Base-by-base conservation (phyloP, 1,139 yeast genomes). In the Pichia sp. region DNA sequence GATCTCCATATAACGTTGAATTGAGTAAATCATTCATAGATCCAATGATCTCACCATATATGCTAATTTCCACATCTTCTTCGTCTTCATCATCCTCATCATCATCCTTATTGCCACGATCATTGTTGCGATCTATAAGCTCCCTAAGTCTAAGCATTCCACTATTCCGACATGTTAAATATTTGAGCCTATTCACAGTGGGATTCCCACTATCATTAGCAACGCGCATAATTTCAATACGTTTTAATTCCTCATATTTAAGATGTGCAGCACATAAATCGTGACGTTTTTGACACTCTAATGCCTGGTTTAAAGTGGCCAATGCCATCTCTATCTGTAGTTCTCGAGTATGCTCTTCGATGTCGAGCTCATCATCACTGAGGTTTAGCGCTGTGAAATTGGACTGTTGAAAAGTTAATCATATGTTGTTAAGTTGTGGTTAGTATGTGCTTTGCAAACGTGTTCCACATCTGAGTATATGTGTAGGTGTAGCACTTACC, bases 331-430 rank as follows among this genome's bases (percentile, higher is more conserved):
- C 98, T 14, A 91, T 77, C 64, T 86, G 80, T n/a, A 74, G 59
- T 51, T 91, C 98, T 38, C 95, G 63, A 1, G 96, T 82, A 51
- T 87, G 94, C 47, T 86, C 91, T 47, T 87, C 96, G 8, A 73
- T 74, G 45, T 84, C 94, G 32, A 72, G 63, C 32, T 80, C 83
- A 51, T 85, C 94, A 41, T 80, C 88, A 32, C 74, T 71, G 34
- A 80, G 60, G 53, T 91, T 91, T 32, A 88, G 67, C 3, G 97
- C 95, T 20, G 77, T 70, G 56, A 91, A 91, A 8, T 32, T 33
- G 4, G 48, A 42, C 48, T 45, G 20, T 13, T 12, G 17, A 93
- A 81, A 82, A 41, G 37, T 20, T 3, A 27, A 27, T 15, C 11
- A 21, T 21, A 21, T 8, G 22, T 21, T 21, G 11, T 11, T 9